Evolutionary conservation across 2,329 filamentous ascomycete genomes (phyloP).

Genomic region (Immersiporthe knoxdaviesiana): DNA sequence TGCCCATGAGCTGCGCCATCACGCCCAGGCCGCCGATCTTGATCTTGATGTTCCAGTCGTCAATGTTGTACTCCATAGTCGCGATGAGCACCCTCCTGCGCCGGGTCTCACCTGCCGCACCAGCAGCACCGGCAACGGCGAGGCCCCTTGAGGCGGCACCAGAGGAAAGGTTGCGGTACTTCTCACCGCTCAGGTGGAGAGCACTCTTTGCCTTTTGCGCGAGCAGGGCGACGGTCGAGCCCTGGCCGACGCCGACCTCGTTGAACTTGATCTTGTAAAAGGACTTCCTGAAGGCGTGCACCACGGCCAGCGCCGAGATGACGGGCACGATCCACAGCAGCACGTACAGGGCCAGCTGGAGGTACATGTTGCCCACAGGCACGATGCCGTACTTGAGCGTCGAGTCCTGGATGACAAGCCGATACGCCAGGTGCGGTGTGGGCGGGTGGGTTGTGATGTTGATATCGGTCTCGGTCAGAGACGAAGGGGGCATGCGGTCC

Average conservation of each 20-base stretch:
- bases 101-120: constrained; percentile 31
- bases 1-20: constrained; percentile 72
- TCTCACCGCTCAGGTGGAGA: constrained; percentile 10
- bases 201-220: constrained; percentile 32
- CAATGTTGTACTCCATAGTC: constrained; percentile 67
- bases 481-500: constrained; percentile 64
- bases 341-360: constrained; percentile 57
- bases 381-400: constrained; percentile 54
- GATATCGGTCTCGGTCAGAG: constrained; percentile 54
- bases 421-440: constrained; percentile 57
- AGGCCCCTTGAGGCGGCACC: constrained; percentile 45
- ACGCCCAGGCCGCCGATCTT: constrained; percentile 73
- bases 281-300: constrained; percentile 59
- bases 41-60: constrained; percentile 71
- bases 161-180: constrained; percentile 51
- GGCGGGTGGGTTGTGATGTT: constrained; percentile 60
- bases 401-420: constrained; percentile 57
- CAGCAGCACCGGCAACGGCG: constrained; percentile 22
- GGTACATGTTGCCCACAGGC: constrained; percentile 55
- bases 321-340: constrained; percentile 59
- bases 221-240: constrained; percentile 30
- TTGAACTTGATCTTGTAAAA: constrained; percentile 58
- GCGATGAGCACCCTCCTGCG: constrained; percentile 34
- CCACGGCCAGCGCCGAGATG: constrained; percentile 50
- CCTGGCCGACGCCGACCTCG: constrained; percentile 27